These are phyloP conservation scores for Metschnikowia proteae DNA, from an alignment of 805 yeast species.

Conservation along the genomic window DNA sequence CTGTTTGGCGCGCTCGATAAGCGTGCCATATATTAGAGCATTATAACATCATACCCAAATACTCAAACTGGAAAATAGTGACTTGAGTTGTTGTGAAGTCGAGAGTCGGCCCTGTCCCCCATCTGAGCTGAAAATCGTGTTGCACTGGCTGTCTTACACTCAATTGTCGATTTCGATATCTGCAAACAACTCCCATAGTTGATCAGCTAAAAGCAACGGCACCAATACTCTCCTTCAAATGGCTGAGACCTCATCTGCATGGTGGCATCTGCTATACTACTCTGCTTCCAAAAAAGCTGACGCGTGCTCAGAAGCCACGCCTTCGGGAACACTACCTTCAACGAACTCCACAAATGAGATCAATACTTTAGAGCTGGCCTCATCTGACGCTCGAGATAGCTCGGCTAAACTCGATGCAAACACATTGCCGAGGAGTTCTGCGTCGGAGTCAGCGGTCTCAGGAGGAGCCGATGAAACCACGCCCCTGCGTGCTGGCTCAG, in stretches of 20 bases:
- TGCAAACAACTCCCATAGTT: not conserved
- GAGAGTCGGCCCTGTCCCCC: not conserved
- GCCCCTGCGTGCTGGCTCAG: not conserved
- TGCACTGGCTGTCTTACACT: not conserved
- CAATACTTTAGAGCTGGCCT: not conserved
- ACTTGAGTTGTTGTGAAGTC: not conserved
- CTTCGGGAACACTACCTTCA: not conserved
- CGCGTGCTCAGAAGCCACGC: not conserved
- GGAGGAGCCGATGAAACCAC: not conserved
- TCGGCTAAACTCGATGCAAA: not conserved
- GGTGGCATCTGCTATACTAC: slow-evolving; percentile 3
- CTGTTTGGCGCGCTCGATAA: slow-evolving; percentile 3
- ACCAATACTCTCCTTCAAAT: not conserved
- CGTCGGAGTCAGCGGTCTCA: not conserved
- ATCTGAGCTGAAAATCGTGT: not conserved
- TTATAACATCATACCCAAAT: not conserved
- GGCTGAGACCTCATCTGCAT: not conserved
- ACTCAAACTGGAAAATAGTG: not conserved
- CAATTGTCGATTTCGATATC: not conserved
- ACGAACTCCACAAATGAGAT: not conserved
- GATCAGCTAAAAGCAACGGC: not conserved
- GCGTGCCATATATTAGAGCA: not conserved
- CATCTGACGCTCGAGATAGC: not conserved
- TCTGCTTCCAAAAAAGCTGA: not conserved
- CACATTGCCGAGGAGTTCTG: not conserved